Evolutionary conservation across 495 filamentous ascomycete species (phyloP).

Genomic region (Xylaria scruposa): DNA sequence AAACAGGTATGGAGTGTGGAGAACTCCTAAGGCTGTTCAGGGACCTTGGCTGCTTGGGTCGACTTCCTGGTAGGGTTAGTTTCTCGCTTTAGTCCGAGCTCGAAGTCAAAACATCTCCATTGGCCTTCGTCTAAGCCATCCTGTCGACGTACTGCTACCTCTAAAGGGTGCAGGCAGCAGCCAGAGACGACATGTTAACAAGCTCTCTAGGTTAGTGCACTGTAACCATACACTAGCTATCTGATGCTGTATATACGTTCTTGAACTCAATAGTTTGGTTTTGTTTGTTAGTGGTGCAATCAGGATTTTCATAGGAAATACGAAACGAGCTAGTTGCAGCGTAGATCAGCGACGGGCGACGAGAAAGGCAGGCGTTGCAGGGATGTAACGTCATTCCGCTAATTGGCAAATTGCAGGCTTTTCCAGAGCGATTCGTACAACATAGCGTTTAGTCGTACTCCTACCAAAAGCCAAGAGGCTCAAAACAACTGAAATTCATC

Average conservation of each 20-base stretch:
- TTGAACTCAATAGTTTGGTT: neutral
- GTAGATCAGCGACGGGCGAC: neutral
- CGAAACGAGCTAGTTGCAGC: neutral
- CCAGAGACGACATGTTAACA: neutral
- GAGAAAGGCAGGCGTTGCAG: constrained; percentile 7
- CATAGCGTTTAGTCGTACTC: neutral
- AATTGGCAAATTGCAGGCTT: constrained; percentile 16
- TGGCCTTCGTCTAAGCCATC: constrained; percentile 3
- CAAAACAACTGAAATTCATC: constrained; percentile 8
- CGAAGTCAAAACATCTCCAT: neutral
- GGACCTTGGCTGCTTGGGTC: neutral
- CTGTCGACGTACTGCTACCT: neutral
- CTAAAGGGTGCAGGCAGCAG: neutral
- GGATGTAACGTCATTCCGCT: constrained; percentile 1
- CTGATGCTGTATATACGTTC: neutral
- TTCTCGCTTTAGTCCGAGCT: neutral
- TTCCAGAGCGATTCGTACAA: neutral
- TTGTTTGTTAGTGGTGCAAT: neutral
- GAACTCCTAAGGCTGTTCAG: neutral
- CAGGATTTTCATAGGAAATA: neutral
- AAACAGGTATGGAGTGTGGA: neutral
- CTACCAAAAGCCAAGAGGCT: constrained; percentile 12
- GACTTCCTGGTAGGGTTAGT: constrained; percentile 5
- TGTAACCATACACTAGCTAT: neutral
- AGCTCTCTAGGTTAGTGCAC: neutral